A percentile compares a stretch with the other conserved stretches of the same genome.
phyloP scores from a whole-genome alignment of 73 alveolate species.

The Paramecium bursaria region DNA sequence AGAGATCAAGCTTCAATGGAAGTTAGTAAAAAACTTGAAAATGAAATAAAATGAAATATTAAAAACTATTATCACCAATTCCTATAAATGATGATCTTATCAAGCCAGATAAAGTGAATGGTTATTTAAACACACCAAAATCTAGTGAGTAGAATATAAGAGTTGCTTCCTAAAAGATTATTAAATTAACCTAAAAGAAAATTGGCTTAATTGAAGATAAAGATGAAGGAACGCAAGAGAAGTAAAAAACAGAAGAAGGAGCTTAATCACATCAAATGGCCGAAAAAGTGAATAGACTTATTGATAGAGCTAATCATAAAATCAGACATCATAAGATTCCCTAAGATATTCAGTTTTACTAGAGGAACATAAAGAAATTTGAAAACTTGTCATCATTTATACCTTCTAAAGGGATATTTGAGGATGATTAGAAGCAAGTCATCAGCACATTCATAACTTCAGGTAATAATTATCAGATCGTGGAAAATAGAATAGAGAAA shows the following conservation, averaged over 20 bases:
- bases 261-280: too few species aligned
- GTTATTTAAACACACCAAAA: too few species aligned
- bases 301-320: conserved; percentile 1
- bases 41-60: neutral
- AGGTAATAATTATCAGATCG: neutral
- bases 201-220: too few species aligned
- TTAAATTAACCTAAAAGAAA: too few species aligned
- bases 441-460: neutral
- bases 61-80: neutral
- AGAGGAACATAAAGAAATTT: conserved; percentile 50
- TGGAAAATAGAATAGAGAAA: conserved; percentile 13
- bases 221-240: too few species aligned
- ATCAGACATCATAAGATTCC: conserved; percentile 41
- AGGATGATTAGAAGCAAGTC: neutral
- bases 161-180: too few species aligned
- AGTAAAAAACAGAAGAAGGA: too few species aligned
- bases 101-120: too few species aligned
- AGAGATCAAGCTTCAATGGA: neutral
- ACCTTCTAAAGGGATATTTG: conserved; percentile 11
- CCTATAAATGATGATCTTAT: too few species aligned
- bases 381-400: conserved; percentile 45
- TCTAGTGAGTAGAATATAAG: too few species aligned
- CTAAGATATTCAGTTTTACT: conserved; percentile 40
- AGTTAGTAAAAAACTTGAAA: too few species aligned
- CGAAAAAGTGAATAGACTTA: conserved; percentile 22